These are phyloP conservation scores for Plasmodium relictum DNA, from an alignment of 169 alveolate species.

Conservation along the genomic window DNA sequence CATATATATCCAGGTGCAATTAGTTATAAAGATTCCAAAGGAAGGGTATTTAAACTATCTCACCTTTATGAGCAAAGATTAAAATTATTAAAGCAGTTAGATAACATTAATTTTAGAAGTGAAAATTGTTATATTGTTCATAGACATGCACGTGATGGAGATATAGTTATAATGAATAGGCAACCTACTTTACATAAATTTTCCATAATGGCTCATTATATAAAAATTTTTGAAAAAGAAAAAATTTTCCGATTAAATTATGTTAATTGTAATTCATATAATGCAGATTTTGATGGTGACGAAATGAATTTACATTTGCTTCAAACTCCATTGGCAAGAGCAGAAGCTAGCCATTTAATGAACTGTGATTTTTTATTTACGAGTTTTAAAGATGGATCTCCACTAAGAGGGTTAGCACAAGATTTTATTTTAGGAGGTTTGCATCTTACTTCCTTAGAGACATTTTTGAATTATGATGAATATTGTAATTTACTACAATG, in stretches of 20 bases:
- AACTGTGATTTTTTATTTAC: slow-evolving; percentile 96
- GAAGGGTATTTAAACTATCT: slow-evolving; percentile 82
- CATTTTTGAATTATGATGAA: slow-evolving; percentile 92
- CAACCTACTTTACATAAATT: slow-evolving; percentile 99
- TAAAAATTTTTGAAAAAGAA: slow-evolving; percentile 92
- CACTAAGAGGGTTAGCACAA: slow-evolving; percentile 98
- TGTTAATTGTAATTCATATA: slow-evolving; percentile 98
- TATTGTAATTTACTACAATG: slow-evolving; percentile 91
- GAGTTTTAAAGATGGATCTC: slow-evolving; percentile 98
- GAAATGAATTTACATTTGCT: slow-evolving; percentile 99
- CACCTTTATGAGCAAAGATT: slow-evolving; percentile 88
- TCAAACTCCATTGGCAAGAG: slow-evolving; percentile 95
- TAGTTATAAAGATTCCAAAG: slow-evolving; percentile 85
- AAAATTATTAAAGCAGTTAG: slow-evolving; percentile 80
- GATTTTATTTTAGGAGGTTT: slow-evolving; percentile 97
- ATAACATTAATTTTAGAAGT: slow-evolving; percentile 82
- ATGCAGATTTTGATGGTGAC: slow-evolving; percentile 99
- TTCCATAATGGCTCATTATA: slow-evolving; percentile 96
- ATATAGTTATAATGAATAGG: slow-evolving; percentile 96
- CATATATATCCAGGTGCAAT: slow-evolving; percentile 97
- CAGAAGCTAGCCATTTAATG: slow-evolving; percentile 96
- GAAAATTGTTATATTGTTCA: slow-evolving; percentile 84
- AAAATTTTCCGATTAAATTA: slow-evolving; percentile 97
- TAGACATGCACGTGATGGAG: slow-evolving; percentile 98
- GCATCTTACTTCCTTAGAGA: slow-evolving; percentile 94